Evolutionary conservation across 495 filamentous ascomycete species (phyloP), one percentile per base, ranked within the genome.

Genomic region (Xylaria sp.): DNA sequence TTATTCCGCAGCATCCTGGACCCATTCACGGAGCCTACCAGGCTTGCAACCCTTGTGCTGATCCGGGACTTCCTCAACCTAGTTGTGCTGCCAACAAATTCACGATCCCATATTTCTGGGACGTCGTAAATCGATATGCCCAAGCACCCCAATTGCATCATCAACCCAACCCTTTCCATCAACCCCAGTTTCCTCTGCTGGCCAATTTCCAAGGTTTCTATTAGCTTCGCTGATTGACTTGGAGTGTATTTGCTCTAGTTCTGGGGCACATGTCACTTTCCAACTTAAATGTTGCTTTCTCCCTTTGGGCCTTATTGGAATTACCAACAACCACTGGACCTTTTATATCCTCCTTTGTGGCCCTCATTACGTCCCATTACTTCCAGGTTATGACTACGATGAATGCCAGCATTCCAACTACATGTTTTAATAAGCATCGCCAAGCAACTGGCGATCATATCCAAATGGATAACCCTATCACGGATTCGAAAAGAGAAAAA

Each of bases 121-220:
- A 84, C 48, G 76, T 81, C 64, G 74, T 85, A 33, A 80, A 80
- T 61, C 80, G 80, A 68, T 81, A 80, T 68, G 77, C 79, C 6
- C 80, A 80, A 68, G 76, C 79, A n/a, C 48, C 74, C 53, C 81
- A 79, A 17, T 75, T 83, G n/a, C n/a, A n/a, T 33, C 82, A 82
- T 64, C 80, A 82, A 64, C 78, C 80, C 65, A 74, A 81, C 53
- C 81, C 84, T n/a, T 85, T 85, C 67, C 84, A 86, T 71, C 84
- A 86, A 67, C 76, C 81, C 44, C 84, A 85, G 74, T 80, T 84
- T 68, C 83, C 80, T 41, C 71, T 84, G 44, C 82, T 84, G 65
- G 73, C 82, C 48, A 78, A 80, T 69, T 80, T 85, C 76, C 83
- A 84, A 77, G 80, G 82, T 68, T 85, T 82, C 79, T 86, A 85